These are phyloP conservation scores for Saccharomyces hybrid DNA, from an alignment of 1,139 yeast genomes.

Conservation along the genomic window DNA sequence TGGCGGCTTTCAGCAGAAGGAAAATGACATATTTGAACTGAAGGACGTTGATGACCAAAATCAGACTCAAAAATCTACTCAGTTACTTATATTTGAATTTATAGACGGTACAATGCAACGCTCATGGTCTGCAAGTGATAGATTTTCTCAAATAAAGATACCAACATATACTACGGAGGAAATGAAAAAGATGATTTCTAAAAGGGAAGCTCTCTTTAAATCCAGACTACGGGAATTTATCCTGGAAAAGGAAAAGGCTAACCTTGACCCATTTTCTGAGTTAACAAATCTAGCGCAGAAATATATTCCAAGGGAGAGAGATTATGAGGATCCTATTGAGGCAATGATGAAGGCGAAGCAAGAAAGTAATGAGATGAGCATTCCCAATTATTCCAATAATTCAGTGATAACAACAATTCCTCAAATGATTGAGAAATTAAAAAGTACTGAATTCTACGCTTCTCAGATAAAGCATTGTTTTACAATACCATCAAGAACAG, in stretches of 20 bases:
- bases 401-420: conserved; percentile 32
- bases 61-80: conserved; percentile 34
- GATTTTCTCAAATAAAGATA: conserved; percentile 32
- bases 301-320: conserved; percentile 45
- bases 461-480: conserved; percentile 51
- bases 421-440: conserved; percentile 43
- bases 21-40: conserved; percentile 42
- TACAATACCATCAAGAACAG: conserved; percentile 38
- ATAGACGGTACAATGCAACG: conserved; percentile 54
- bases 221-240: conserved; percentile 39
- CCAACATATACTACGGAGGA: conserved; percentile 44
- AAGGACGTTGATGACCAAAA: conserved; percentile 32
- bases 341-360: conserved; percentile 36
- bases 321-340: conserved; percentile 44
- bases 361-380: conserved; percentile 10
- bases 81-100: conserved; percentile 67
- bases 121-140: conserved; percentile 34
- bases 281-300: conserved; percentile 33
- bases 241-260: conserved; percentile 27
- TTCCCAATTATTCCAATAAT: conserved; percentile 27
- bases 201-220: conserved; percentile 50
- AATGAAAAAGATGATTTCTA: conserved; percentile 52
- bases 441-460: conserved; percentile 43
- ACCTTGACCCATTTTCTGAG: conserved; percentile 35
- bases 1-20: conserved; percentile 42